phyloP scores from a whole-genome alignment of 148 eudicot genomes.

The Rhododendron williamsianum region DNA sequence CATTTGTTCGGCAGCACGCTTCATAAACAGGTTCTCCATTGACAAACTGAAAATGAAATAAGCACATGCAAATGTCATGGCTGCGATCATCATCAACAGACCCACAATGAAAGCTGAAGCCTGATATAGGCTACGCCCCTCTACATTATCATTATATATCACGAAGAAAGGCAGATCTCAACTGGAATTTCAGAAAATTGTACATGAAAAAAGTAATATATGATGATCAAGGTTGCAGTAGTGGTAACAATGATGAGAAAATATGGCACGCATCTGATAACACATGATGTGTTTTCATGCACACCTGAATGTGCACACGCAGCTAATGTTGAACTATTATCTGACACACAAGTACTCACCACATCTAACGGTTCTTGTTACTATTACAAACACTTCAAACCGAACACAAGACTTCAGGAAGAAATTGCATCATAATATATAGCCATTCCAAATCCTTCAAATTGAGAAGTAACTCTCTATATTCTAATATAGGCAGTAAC shows the following conservation, averaged over 20 bases:
- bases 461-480: not conserved
- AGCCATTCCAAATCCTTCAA: not conserved
- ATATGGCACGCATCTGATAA: not conserved
- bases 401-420: not conserved
- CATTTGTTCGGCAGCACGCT: slow-evolving; percentile 89
- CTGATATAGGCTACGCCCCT: not conserved
- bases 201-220: not conserved
- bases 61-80: not conserved
- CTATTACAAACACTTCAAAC: not conserved
- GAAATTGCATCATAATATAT: not conserved
- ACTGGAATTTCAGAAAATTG: not conserved
- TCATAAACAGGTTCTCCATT: slow-evolving; percentile 93
- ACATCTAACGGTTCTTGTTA: not conserved
- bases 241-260: not conserved
- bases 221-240: not conserved
- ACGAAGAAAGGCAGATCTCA: not conserved
- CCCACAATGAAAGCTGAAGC: not conserved
- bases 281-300: not conserved
- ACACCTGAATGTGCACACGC: not conserved
- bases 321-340: not conserved
- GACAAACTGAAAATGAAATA: slow-evolving; percentile 52
- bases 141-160: not conserved
- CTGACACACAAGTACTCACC: not conserved
- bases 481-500: not conserved
- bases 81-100: not conserved